A percentile compares a stretch with the other conserved stretches of the same genome.
Evolutionary conservation across 495 filamentous ascomycete species (phyloP).

Genomic region (Tetracladium setigerum): DNA sequence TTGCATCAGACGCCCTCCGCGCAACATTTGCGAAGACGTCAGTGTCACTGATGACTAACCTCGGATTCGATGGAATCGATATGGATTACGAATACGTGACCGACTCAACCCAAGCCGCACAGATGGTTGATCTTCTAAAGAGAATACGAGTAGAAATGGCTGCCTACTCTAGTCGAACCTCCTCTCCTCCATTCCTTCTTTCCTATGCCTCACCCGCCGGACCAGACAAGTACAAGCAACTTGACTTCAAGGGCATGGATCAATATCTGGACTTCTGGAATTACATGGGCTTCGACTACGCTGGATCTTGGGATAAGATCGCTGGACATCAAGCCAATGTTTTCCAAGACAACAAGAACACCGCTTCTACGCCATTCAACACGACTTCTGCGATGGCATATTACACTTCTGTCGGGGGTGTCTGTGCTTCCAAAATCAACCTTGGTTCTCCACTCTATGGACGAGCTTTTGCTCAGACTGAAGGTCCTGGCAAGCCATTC

Average conservation of each 20-base stretch:
- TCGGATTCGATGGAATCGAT: conserved; percentile 49
- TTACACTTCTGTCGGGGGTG: conserved; percentile 55
- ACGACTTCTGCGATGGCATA: conserved; percentile 54
- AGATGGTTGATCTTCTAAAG: conserved; percentile 70
- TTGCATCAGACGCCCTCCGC: conserved; percentile 49
- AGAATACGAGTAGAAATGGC: conserved; percentile 52
- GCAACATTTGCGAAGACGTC: conserved; percentile 57
- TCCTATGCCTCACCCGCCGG: conserved; percentile 66
- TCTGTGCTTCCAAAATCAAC: conserved; percentile 62
- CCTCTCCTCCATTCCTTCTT: conserved; percentile 60
- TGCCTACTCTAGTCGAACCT: conserved; percentile 42
- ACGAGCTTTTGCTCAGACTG: conserved; percentile 67
- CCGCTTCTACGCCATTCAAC: conserved; percentile 62
- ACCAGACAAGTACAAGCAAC: conserved; percentile 61
- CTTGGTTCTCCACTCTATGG: conserved; percentile 93
- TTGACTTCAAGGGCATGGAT: conserved; percentile 69
- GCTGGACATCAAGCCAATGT: conserved; percentile 80
- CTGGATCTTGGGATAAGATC: conserved; percentile 63
- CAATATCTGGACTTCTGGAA: conserved; percentile 84
- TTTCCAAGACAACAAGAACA: conserved; percentile 44
- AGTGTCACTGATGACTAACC: conserved; percentile 59
- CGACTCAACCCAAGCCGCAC: conserved; percentile 51
- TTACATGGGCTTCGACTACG: conserved; percentile 76
- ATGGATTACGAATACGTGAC: conserved; percentile 55
- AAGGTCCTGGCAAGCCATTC: conserved; percentile 60